These are phyloP conservation scores for Breynia disticha DNA, from an alignment of 441 rosid species.

Conservation along the genomic window DNA sequence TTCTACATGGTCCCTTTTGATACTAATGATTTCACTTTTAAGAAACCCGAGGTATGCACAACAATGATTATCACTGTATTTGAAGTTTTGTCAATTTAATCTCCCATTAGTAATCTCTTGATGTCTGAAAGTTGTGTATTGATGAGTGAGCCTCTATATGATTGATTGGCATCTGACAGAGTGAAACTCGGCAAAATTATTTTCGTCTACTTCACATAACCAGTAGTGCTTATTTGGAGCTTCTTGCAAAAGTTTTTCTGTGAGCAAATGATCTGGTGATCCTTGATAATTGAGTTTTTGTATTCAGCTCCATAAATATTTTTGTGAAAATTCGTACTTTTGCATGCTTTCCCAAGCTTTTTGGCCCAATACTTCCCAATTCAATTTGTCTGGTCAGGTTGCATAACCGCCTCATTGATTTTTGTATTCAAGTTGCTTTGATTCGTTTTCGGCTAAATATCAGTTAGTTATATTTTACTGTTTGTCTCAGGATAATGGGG, in stretches of 20 bases:
- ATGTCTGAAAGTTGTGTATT: not conserved
- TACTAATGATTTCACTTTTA: slow-evolving; percentile 48
- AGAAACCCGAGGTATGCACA: slow-evolving; percentile 74
- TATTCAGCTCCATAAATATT: too few relatives aligned
- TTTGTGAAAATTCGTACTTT: too few relatives aligned
- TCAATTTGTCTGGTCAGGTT: not conserved
- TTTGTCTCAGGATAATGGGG: slow-evolving; percentile 67
- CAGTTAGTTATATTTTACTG: not conserved
- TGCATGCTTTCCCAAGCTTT: too few relatives aligned
- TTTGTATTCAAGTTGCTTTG: not conserved
- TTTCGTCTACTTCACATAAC: too few relatives aligned
- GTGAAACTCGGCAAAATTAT: too few relatives aligned
- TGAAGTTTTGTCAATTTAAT: not conserved
- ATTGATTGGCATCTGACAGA: too few relatives aligned
- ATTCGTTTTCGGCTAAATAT: not conserved
- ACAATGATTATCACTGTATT: not conserved
- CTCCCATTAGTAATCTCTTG: not conserved
- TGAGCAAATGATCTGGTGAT: too few relatives aligned
- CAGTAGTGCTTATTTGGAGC: too few relatives aligned
- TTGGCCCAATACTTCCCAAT: too few relatives aligned
- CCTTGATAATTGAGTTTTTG: too few relatives aligned
- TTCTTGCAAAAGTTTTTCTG: too few relatives aligned
- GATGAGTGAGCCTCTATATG: too few relatives aligned
- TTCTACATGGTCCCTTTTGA: slow-evolving; percentile 82
- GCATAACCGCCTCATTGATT: not conserved